A percentile compares a stretch with the other conserved stretches of the same genome.
Conservation (phyloP, 176 grass and related monocot genomes). For the Carex kokanica region DNA sequence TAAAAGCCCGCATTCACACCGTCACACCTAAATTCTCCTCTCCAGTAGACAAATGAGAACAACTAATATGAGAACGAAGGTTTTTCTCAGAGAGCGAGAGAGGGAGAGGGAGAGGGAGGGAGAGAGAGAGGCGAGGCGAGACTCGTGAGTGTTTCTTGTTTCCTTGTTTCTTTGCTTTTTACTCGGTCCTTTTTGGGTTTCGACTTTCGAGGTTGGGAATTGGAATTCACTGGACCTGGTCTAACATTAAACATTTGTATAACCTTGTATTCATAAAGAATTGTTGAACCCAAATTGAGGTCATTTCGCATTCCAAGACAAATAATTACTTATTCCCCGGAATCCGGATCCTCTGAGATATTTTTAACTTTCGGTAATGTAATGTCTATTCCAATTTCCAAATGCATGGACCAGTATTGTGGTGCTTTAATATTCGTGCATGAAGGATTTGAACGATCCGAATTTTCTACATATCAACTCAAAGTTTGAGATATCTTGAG, state of each 20-base stretch:
- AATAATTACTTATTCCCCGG: too few relatives aligned
- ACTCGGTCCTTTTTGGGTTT: background rate
- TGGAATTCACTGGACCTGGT: background rate
- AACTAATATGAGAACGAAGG: background rate
- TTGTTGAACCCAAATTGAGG: too few relatives aligned
- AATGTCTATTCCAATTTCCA: too few relatives aligned
- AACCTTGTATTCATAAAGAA: too few relatives aligned
- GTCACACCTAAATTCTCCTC: background rate
- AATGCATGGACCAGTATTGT: too few relatives aligned
- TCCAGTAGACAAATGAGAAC: background rate
- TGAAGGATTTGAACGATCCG: too few relatives aligned
- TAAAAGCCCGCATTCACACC: background rate
- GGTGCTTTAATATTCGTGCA: too few relatives aligned
- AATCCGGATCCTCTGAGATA: too few relatives aligned
- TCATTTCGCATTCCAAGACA: too few relatives aligned
- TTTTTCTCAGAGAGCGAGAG: constrained; percentile 2
- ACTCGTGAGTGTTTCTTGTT: background rate
- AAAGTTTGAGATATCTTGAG: too few relatives aligned
- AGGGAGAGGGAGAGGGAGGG: background rate
- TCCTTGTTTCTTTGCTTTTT: background rate
- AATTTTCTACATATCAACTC: too few relatives aligned
- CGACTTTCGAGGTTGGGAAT: background rate
- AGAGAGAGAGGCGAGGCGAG: background rate
- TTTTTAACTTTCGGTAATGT: too few relatives aligned
- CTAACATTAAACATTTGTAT: background rate